These are phyloP conservation scores for Venturia effusa DNA, from an alignment of 2,329 filamentous ascomycete genomes.

Conservation along the genomic window DNA sequence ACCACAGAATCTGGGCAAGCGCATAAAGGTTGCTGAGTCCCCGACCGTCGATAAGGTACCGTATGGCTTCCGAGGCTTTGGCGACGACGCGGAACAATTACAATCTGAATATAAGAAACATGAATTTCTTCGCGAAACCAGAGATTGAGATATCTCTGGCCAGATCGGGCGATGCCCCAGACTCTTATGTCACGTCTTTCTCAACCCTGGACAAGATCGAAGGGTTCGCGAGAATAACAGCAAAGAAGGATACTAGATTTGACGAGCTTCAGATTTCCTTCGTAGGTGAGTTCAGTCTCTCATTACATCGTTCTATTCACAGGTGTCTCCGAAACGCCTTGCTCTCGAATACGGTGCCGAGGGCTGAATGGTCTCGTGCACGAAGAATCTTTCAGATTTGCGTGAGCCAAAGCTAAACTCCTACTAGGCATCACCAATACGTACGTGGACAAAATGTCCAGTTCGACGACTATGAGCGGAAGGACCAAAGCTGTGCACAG, in stretches of 20 bases:
- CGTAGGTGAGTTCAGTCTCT: constrained; percentile 32
- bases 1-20: not conserved
- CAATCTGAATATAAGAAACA: constrained; percentile 11
- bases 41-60: not conserved
- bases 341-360: not conserved
- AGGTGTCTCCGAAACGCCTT: not conserved
- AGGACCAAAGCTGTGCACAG: constrained; percentile 44
- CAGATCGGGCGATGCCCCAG: constrained; percentile 20
- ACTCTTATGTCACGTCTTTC: constrained; percentile 34
- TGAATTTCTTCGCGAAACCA: constrained; percentile 11
- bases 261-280: constrained; percentile 49
- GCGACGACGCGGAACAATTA: not conserved
- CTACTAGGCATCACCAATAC: constrained; percentile 38
- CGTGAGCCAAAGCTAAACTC: constrained; percentile 6
- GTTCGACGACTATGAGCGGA: constrained; percentile 39
- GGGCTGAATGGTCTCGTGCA: not conserved
- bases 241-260: constrained; percentile 42
- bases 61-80: not conserved
- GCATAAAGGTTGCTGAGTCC: not conserved
- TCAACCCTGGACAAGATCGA: constrained; percentile 48
- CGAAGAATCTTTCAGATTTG: no score
- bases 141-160: constrained; percentile 32
- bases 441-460: constrained; percentile 43
- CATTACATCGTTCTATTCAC: not conserved
- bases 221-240: constrained; percentile 40